Percentiles rank a stretch among this genome's conserved stretches.
These are phyloP conservation scores for Lactarius trivialis DNA, from an alignment of 768 basidiomycete genomes.

Conservation along the genomic window DNA sequence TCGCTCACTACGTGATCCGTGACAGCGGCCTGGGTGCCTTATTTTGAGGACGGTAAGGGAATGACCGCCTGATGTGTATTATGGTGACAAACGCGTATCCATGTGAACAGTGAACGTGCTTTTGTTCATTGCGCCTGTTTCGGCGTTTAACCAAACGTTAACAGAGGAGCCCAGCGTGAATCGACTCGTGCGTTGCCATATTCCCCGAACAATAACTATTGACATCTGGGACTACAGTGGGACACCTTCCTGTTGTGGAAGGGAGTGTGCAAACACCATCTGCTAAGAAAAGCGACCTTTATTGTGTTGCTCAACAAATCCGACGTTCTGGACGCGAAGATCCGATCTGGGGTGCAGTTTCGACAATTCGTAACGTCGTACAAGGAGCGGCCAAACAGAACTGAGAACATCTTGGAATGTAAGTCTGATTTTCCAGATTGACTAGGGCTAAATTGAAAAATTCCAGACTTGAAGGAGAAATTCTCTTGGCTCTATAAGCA, in stretches of 20 bases:
- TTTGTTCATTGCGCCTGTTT: constrained; percentile 61
- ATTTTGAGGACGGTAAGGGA: constrained; percentile 55
- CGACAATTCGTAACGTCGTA: constrained; percentile 51
- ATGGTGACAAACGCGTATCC: not conserved
- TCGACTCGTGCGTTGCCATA: constrained; percentile 42
- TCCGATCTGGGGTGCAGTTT: constrained; percentile 46
- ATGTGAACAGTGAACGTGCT: constrained; percentile 46
- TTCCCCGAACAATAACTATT: constrained; percentile 1
- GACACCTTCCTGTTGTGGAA: constrained; percentile 58
- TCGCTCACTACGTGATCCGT: not conserved
- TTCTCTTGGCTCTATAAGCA: constrained; percentile 46
- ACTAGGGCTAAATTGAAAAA: not conserved
- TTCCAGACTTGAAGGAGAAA: constrained; percentile 48
- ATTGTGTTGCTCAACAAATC: constrained; percentile 59
- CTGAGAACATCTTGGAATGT: constrained; percentile 50
- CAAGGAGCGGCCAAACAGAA: constrained; percentile 44
- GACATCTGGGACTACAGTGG: constrained; percentile 33
- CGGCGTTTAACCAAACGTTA: constrained; percentile 57
- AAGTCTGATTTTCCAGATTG: constrained; percentile 21
- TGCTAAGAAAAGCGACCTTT: constrained; percentile 47
- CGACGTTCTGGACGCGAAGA: constrained; percentile 51
- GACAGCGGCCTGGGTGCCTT: constrained; percentile 59
- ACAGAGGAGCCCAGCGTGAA: constrained; percentile 53
- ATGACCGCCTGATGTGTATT: not conserved
- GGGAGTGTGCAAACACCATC: constrained; percentile 49